A percentile compares a stretch with the other conserved stretches of the same genome.
Conservation (phyloP, 805 yeast species). For the Metschnikowia corniflorae region DNA sequence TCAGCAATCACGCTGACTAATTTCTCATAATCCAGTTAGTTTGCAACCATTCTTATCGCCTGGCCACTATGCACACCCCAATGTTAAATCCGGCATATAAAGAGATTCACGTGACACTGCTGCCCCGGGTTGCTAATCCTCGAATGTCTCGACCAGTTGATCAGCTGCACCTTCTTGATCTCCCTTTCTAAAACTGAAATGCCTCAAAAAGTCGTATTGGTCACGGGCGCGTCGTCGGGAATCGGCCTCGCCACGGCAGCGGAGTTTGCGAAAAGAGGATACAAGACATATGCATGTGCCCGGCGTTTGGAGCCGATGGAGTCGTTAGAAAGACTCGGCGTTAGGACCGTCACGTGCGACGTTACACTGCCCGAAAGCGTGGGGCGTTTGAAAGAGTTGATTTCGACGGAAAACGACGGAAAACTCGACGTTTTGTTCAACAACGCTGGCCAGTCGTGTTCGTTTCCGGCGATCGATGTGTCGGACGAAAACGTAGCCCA, state of each 20-base stretch:
- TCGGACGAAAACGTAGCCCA: conserved; percentile 48
- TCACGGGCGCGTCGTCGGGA: conserved; percentile 61
- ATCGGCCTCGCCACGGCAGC: conserved; percentile 49
- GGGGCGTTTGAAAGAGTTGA: conserved; percentile 36
- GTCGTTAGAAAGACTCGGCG: conserved; percentile 42
- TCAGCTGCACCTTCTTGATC: too few relatives aligned
- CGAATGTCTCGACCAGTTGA: neutral
- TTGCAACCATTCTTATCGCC: too few relatives aligned
- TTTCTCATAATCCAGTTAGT: too few relatives aligned
- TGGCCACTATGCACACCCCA: too few relatives aligned
- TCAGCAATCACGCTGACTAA: too few relatives aligned
- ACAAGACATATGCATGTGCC: conserved; percentile 69
- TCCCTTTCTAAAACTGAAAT: too few relatives aligned
- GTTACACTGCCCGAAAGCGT: conserved; percentile 53
- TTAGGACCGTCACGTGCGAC: conserved; percentile 52
- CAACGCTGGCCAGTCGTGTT: conserved; percentile 76
- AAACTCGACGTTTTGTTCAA: conserved; percentile 61
- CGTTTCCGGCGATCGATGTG: conserved; percentile 67
- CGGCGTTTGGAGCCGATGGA: conserved; percentile 62
- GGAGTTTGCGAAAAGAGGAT: conserved; percentile 48
- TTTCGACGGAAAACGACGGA: conserved; percentile 43
- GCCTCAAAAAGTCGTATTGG: conserved; percentile 45
- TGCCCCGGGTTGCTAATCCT: too few relatives aligned
- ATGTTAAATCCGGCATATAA: too few relatives aligned
- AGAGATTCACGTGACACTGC: too few relatives aligned